Percentiles rank a stretch among this genome's conserved stretches.
Evolutionary conservation across 2,329 filamentous ascomycete genomes (phyloP).

Genomic region (Fusarium stilboides): DNA sequence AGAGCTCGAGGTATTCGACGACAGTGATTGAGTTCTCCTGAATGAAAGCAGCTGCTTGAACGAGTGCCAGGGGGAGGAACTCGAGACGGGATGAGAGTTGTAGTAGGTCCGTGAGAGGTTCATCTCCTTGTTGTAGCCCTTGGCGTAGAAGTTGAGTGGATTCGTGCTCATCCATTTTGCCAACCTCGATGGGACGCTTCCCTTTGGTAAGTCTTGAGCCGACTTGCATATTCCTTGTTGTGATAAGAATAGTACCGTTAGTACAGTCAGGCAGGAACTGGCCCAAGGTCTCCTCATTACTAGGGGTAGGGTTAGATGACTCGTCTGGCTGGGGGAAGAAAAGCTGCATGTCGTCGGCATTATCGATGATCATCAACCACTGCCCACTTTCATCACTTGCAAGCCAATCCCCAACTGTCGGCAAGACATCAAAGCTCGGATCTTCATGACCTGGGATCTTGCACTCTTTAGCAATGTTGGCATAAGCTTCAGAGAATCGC

Average conservation of each 20-base stretch:
- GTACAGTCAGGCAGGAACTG: slow-evolving; percentile 50
- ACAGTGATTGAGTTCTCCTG: slow-evolving; percentile 48
- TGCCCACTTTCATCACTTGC: slow-evolving; percentile 7
- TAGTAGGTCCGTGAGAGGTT: not conserved
- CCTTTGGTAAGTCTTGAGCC: slow-evolving; percentile 47
- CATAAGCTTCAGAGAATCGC: slow-evolving; percentile 54
- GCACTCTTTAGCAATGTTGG: slow-evolving; percentile 51
- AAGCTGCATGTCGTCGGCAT: slow-evolving; percentile 41
- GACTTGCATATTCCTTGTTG: slow-evolving; percentile 54
- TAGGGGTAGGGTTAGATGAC: accelerated
- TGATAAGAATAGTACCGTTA: slow-evolving; percentile 53
- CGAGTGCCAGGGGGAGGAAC: slow-evolving; percentile 54
- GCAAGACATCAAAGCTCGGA: slow-evolving; percentile 40
- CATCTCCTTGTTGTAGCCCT: slow-evolving; percentile 23
- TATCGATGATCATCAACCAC: slow-evolving; percentile 45
- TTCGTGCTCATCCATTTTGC: slow-evolving; percentile 50
- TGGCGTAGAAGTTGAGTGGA: slow-evolving; percentile 44
- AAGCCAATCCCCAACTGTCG: slow-evolving; percentile 53
- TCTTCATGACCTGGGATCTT: slow-evolving; percentile 49
- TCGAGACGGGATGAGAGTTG: slow-evolving; percentile 49
- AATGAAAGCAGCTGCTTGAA: slow-evolving; percentile 56
- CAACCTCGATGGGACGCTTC: slow-evolving; percentile 44
- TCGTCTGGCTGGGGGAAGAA: slow-evolving; percentile 8
- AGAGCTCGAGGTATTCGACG: slow-evolving; percentile 49
- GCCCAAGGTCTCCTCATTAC: accelerated